Evolutionary conservation across 345 rosid species (phyloP).

Genomic region (Streptanthus diversifolius): DNA sequence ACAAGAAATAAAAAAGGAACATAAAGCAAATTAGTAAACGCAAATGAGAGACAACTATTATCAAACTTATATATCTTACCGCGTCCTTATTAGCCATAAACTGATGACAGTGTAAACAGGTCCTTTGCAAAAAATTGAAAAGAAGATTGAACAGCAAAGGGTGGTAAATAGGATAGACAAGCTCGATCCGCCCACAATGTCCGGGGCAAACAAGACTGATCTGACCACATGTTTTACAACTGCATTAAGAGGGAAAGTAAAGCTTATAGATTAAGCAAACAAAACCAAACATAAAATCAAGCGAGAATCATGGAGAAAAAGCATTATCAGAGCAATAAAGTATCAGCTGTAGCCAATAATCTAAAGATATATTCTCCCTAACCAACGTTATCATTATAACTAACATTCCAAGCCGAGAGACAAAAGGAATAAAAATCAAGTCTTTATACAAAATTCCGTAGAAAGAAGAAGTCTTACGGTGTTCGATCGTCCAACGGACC

Average conservation of each 20-base stretch:
- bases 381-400: neutral
- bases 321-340: neutral
- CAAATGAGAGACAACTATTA: neutral
- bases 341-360: neutral
- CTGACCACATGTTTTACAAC: constrained; percentile 77
- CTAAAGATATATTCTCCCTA: neutral
- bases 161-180: constrained; percentile 65
- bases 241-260: constrained; percentile 40
- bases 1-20: constrained; percentile 7
- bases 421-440: neutral
- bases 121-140: constrained; percentile 51
- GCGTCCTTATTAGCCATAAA: constrained; percentile 41
- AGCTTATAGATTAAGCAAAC: constrained; percentile 4
- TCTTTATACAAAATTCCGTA: neutral
- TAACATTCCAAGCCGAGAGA: neutral
- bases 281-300: neutral
- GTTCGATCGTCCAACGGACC: constrained; percentile 47
- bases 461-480: constrained; percentile 35
- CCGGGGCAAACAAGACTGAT: constrained; percentile 63
- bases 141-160: constrained; percentile 71
- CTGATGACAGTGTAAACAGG: constrained; percentile 64
- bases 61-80: constrained; percentile 35
- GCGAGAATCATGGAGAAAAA: neutral
- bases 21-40: neutral
- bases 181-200: constrained; percentile 88